Percentiles rank a stretch among this genome's conserved stretches.
These are phyloP conservation scores for Coffea eugenioides DNA, from an alignment of 257 asterid species.

Conservation along the genomic window DNA sequence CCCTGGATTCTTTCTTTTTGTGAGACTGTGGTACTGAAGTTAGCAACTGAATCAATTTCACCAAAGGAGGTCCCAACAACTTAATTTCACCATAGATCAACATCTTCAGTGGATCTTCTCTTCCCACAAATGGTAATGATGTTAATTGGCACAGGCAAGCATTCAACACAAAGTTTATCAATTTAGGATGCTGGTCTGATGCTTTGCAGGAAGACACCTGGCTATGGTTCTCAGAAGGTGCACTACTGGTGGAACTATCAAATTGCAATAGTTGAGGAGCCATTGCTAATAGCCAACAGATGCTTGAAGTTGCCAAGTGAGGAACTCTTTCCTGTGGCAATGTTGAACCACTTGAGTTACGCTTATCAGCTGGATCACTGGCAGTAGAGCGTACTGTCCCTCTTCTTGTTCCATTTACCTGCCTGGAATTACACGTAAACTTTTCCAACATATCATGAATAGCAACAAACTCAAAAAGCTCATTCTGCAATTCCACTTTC, in stretches of 20 bases:
- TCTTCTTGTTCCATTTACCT: conserved; percentile 39
- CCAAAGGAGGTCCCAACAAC: conserved; percentile 65
- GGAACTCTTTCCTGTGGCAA: conserved; percentile 56
- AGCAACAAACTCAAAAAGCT: conserved; percentile 55
- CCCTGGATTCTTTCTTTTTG: conserved; percentile 51
- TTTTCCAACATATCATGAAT: conserved; percentile 52
- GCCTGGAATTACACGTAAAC: conserved; percentile 35
- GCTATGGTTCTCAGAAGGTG: conserved; percentile 54
- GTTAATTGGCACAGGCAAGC: conserved; percentile 54
- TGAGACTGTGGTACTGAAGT: conserved; percentile 34
- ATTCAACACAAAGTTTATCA: conserved; percentile 38
- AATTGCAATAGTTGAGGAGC: conserved; percentile 37
- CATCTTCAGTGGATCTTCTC: conserved; percentile 60
- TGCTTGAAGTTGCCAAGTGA: conserved; percentile 65
- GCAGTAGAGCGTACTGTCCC: conserved; percentile 36
- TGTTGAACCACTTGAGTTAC: conserved; percentile 36
- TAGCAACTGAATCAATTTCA: conserved; percentile 57
- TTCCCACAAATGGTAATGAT: conserved; percentile 39
- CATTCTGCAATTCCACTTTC: conserved; percentile 60
- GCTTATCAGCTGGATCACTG: conserved; percentile 46
- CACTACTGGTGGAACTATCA: conserved; percentile 30
- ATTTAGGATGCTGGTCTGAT: conserved; percentile 34
- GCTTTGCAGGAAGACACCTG: conserved; percentile 48
- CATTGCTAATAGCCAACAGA: conserved; percentile 48
- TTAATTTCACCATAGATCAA: conserved; percentile 66